Percentiles rank a stretch among this genome's conserved stretches.
Evolutionary conservation across 352 stramenopile species (phyloP).

Genomic region (Pythium aristosporum): DNA sequence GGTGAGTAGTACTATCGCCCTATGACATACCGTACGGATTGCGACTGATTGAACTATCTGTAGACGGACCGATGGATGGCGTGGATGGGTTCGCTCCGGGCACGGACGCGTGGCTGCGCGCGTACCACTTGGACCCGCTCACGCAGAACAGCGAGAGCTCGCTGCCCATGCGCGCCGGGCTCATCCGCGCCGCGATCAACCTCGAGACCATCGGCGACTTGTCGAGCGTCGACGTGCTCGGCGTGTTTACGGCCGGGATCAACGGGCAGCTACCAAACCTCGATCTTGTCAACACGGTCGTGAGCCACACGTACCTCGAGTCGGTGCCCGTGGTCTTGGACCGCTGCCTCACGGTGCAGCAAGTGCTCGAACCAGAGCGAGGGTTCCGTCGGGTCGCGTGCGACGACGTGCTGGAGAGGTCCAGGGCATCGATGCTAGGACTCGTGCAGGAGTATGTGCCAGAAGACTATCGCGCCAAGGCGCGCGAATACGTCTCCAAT

Average conservation of each 20-base stretch:
- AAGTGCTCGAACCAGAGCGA: background rate
- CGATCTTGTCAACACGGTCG: slow-evolving; percentile 82
- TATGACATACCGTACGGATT: slow-evolving; percentile 1
- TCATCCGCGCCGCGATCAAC: slow-evolving; percentile 77
- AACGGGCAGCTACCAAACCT: slow-evolving; percentile 88
- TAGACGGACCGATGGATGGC: slow-evolving; percentile 65
- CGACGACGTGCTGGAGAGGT: slow-evolving; percentile 4
- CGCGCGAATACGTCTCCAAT: slow-evolving; percentile 48
- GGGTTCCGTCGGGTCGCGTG: background rate
- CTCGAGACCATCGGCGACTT: slow-evolving; percentile 52
- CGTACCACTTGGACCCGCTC: slow-evolving; percentile 66
- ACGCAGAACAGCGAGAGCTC: slow-evolving; percentile 21
- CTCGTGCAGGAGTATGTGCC: slow-evolving; percentile 10
- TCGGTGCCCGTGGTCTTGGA: slow-evolving; percentile 53
- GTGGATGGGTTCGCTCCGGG: slow-evolving; percentile 57
- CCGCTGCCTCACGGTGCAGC: slow-evolving; percentile 33
- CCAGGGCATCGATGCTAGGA: background rate
- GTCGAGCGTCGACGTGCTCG: slow-evolving; percentile 33
- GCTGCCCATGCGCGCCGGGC: slow-evolving; percentile 63
- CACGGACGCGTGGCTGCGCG: slow-evolving; percentile 69
- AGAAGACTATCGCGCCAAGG: slow-evolving; percentile 23
- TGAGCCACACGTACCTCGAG: slow-evolving; percentile 47
- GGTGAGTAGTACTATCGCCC: slow-evolving; percentile 31
- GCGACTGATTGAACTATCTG: background rate
- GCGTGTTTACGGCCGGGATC: slow-evolving; percentile 64